phyloP scores from a whole-genome alignment of 768 basidiomycete genomes.

The Macrolepiota dolichaula region DNA sequence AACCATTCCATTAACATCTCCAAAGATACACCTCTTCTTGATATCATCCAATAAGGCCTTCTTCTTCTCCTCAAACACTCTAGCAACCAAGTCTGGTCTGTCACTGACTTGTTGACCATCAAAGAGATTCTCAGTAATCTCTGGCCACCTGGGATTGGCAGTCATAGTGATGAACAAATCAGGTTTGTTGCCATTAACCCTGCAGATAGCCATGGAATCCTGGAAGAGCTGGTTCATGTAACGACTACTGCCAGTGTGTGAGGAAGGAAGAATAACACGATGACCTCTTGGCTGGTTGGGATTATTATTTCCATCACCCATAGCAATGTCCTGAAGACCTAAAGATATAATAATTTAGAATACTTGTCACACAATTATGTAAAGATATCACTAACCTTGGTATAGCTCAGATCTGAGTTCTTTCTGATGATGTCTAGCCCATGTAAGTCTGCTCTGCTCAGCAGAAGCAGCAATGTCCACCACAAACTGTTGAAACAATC shows the following conservation, averaged over 20 bases:
- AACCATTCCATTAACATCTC: slow-evolving; percentile 35
- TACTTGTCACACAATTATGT: too few species aligned
- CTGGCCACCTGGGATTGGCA: slow-evolving; percentile 42
- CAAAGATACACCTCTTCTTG: slow-evolving; percentile 34
- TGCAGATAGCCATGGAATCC: slow-evolving; percentile 40
- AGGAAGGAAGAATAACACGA: slow-evolving; percentile 29
- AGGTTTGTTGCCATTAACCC: slow-evolving; percentile 24
- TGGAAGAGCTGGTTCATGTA: slow-evolving; percentile 40
- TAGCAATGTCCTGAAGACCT: neutral
- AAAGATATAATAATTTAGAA: too few species aligned
- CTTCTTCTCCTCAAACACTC: slow-evolving; percentile 45
- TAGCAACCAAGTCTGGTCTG: slow-evolving; percentile 45
- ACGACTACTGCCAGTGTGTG: slow-evolving; percentile 25
- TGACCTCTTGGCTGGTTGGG: slow-evolving; percentile 24
- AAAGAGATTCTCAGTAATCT: slow-evolving; percentile 34
- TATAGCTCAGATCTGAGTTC: slow-evolving; percentile 31
- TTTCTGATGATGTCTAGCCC: slow-evolving; percentile 30
- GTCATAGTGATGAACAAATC: slow-evolving; percentile 51
- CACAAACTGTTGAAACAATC: slow-evolving; percentile 41
- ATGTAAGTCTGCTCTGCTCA: slow-evolving; percentile 37
- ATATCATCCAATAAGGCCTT: slow-evolving; percentile 34
- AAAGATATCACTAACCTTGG: neutral
- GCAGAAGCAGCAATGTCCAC: slow-evolving; percentile 42
- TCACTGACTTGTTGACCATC: slow-evolving; percentile 37
- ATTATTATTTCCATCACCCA: slow-evolving; percentile 21